Evolutionary conservation across 139 green algal genomes (phyloP), one percentile per base, ranked within the genome.

Genomic region (Chlorella sorokiniana): DNA sequence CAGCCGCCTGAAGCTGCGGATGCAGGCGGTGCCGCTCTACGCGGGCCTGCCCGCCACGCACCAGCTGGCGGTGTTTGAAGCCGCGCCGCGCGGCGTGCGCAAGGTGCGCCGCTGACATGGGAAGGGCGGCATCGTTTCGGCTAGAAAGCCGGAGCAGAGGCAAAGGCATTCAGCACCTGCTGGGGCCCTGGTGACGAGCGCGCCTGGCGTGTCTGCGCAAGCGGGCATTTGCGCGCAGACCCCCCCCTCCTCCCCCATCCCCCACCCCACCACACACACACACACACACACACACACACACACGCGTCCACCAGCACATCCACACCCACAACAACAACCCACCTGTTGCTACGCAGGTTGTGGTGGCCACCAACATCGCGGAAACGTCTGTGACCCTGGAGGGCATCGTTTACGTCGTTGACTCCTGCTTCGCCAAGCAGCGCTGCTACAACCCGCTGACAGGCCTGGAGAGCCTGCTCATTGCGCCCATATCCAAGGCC

Each of bases 371-470:
- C 41, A 98, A 98, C 90, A 91, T 98, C 11, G 96, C 95, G 0
- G 95, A 98, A 82, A 97, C 94, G 10, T 94, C 89, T 18, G 85
- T 98, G 4, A 97, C 92, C 3, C 85, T 98, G 18, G 91, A 97
- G 78, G 93, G 93, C 72, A 89, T 97, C 16, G 87, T 94, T 70
- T 96, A 94, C 59, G 94, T 98, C 10, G 87, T 98, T 25, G 96
- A 99, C 91, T 92, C 84, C 81, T 94, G 91, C 87, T 98, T 95
- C 78, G 86, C 91, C 20, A 97, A 96, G 88, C 91, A 89, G 87
- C 73, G 89, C 79, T 84, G 83, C 33, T 99, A 96, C 92, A 98
- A 98, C 91, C 96, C 96, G 20, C 94, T 95, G 63, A 97, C 98
- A 85, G 96, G 96, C 41, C 97, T 99, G 94, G 95, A 99, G 86